A percentile compares a stretch with the other conserved stretches of the same genome.
phyloP scores from a whole-genome alignment of 2,329 filamentous ascomycete species.

The Chaetomium sp. region DNA sequence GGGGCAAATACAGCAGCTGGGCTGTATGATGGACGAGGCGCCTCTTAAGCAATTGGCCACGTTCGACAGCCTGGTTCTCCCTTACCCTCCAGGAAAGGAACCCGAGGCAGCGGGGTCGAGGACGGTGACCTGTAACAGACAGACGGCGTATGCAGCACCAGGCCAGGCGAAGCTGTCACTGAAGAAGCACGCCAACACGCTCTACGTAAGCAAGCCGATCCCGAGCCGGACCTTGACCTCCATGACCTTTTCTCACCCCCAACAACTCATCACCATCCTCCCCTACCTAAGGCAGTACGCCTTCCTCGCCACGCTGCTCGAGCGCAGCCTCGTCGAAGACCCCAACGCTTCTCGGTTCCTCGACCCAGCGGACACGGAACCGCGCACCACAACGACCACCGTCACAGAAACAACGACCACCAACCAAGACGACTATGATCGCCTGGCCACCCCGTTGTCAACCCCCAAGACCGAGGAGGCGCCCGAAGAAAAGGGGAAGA shows the following conservation, averaged over 20 bases:
- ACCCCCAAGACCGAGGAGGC: not conserved
- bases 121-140: slow-evolving; percentile 53
- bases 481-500: not conserved
- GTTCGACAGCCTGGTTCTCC: slow-evolving; percentile 62
- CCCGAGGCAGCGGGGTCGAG: slow-evolving; percentile 61
- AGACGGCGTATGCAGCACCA: slow-evolving; percentile 47
- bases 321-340: slow-evolving; percentile 58
- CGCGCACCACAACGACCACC: not conserved
- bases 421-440: slow-evolving; percentile 35
- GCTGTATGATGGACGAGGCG: slow-evolving; percentile 52
- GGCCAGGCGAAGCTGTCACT: slow-evolving; percentile 36
- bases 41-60: slow-evolving; percentile 42
- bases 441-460: slow-evolving; percentile 18
- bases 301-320: slow-evolving; percentile 65
- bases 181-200: slow-evolving; percentile 57
- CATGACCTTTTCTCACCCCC: slow-evolving; percentile 76
- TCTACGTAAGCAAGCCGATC: slow-evolving; percentile 73
- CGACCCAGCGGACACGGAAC: slow-evolving; percentile 20
- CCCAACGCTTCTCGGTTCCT: slow-evolving; percentile 32
- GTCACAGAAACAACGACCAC: slow-evolving; percentile 32
- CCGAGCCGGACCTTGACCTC: slow-evolving; percentile 68
- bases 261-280: slow-evolving; percentile 73
- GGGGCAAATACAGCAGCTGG: slow-evolving; percentile 61
- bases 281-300: slow-evolving; percentile 76
- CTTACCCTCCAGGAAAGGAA: slow-evolving; percentile 50